Conservation (phyloP, 148 eudicot genomes). For the Rhododendron kiyosumense region DNA sequence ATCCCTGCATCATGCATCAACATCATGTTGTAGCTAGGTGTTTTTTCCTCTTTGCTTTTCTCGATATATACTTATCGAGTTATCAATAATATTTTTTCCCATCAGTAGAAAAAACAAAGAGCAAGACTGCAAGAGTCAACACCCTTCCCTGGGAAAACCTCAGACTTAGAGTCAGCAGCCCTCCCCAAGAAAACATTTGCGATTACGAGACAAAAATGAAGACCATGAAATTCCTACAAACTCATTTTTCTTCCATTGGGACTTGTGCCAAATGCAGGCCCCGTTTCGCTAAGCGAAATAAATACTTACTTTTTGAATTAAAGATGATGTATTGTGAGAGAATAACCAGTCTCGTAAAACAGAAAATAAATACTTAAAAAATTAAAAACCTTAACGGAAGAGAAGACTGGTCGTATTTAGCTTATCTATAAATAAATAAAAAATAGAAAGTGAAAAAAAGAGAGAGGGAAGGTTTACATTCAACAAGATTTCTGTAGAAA, state of each 20-base stretch:
- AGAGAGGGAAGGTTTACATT: too few relatives aligned
- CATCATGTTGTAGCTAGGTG: too few relatives aligned
- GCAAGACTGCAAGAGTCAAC: background rate
- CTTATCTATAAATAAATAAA: background rate
- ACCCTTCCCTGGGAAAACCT: background rate
- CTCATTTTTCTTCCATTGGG: background rate
- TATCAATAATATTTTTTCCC: background rate
- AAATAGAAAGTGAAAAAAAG: background rate
- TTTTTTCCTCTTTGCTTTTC: too few relatives aligned
- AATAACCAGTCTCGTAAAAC: too few relatives aligned
- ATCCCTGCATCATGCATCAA: background rate
- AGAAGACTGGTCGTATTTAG: background rate
- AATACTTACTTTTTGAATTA: too few relatives aligned
- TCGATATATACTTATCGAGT: too few relatives aligned
- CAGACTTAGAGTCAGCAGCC: background rate
- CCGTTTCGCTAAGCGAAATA: too few relatives aligned
- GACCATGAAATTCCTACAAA: background rate
- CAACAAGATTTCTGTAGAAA: background rate
- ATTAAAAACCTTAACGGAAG: too few relatives aligned
- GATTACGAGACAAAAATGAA: background rate
- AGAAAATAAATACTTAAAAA: too few relatives aligned
- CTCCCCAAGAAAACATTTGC: background rate
- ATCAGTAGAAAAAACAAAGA: background rate
- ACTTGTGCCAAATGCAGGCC: background rate
- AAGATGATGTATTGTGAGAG: too few relatives aligned